Base-by-base conservation (phyloP, 495 filamentous ascomycete species). In the Penicillium robsamsonii region DNA sequence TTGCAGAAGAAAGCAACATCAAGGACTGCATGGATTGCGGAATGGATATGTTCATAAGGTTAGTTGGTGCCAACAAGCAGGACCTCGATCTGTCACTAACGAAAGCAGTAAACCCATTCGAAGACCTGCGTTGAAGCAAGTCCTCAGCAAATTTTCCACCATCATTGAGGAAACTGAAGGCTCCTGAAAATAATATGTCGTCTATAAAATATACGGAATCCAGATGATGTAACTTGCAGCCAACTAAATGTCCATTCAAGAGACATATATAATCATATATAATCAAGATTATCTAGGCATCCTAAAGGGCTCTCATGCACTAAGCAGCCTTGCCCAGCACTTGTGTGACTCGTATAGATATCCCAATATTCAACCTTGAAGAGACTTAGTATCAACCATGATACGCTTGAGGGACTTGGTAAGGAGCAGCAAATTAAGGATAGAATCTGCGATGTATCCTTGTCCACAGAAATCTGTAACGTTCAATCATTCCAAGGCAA, bases 1-100 rank as follows among this genome's bases (percentile, higher is more conserved):
- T 96, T 68, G 82, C 90, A 12, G 92, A 96, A 64, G 91, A 94
- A 63, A 87, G 83, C 70, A 96, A 96, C 63, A 85, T 94, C 55
- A 89, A 87, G 66, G 87, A 92, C 57, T 94, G 88, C 62, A 86
- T 89, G 75, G 84, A 88, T 51, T 86, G 81, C 1, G 86, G 86
- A 13, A 89, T 89, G 86, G 81, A 89, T 56, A 84, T 84, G 71
- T 89, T 89, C 59, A 72, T 84, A 20, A 74, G 82, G 68, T 69
- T 38, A 46, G 57, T 47, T 10, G 2, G 8, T 17, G 10, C 4
- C 13, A 18, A 10, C 3, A 29, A 20, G 11, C 15, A 25, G 10
- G 10, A 7, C 2, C 24, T 29, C 15, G 13, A 18, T 37, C 20
- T 25, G 22, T n/a, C 33, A 11, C 55, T 59, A 27, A 63, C 18